phyloP scores from a whole-genome alignment of 345 rosid species.

The Euphorbia pulcherrima region DNA sequence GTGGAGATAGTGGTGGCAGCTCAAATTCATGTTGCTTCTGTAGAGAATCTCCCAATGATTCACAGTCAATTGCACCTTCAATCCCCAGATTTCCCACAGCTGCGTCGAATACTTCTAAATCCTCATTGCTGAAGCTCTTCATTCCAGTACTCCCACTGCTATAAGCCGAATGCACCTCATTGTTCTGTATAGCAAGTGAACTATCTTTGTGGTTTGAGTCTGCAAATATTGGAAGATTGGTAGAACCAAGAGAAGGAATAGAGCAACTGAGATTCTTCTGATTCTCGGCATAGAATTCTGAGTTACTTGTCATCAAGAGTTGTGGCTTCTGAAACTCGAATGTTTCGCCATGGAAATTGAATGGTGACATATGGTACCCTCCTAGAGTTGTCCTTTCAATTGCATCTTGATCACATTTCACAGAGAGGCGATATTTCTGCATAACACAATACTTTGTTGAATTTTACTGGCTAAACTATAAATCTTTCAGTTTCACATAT shows the following conservation, averaged over 20 bases:
- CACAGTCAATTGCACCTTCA: conserved; percentile 3
- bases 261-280: conserved; percentile 13
- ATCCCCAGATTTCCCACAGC: conserved; percentile 8
- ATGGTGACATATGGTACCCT: conserved; percentile 12
- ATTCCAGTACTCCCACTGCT: conserved; percentile 6
- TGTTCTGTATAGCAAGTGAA: not conserved
- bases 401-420: conserved; percentile 29
- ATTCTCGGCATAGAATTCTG: conserved; percentile 11
- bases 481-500: too few relatives aligned
- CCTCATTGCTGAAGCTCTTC: not conserved
- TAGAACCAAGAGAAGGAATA: conserved; percentile 10
- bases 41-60: not conserved
- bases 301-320: not conserved
- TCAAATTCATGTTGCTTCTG: not conserved
- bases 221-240: not conserved
- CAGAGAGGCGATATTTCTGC: conserved; percentile 40
- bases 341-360: conserved; percentile 13
- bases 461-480: too few relatives aligned
- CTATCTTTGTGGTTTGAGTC: conserved; percentile 6
- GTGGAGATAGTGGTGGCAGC: not conserved
- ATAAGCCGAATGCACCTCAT: conserved; percentile 12
- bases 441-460: not conserved
- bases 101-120: conserved; percentile 5
- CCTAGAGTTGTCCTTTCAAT: conserved; percentile 7
- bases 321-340: conserved; percentile 5